These are phyloP conservation scores for Leccinum aurantiacum DNA, from an alignment of 768 basidiomycete species.

Conservation along the genomic window DNA sequence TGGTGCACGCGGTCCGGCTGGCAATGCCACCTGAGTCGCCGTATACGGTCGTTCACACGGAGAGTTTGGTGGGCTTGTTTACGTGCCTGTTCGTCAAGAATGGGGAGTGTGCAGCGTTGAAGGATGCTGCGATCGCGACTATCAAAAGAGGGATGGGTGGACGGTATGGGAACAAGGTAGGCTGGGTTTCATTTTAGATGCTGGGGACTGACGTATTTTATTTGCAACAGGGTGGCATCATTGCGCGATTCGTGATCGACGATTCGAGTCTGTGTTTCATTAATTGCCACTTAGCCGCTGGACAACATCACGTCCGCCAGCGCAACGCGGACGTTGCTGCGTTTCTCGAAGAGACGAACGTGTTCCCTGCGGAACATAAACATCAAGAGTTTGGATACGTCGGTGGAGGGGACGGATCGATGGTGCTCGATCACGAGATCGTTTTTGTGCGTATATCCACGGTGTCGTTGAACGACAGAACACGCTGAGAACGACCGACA, in stretches of 20 bases:
- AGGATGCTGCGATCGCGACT: constrained; percentile 72
- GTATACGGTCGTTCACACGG: constrained; percentile 80
- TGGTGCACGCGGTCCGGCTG: constrained; percentile 68
- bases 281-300: constrained; percentile 97
- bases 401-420: constrained; percentile 90
- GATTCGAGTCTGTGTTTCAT: constrained; percentile 93
- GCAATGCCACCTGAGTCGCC: constrained; percentile 72
- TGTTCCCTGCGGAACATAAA: constrained; percentile 54
- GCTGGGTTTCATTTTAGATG: constrained; percentile 14
- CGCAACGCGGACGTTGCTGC: constrained; percentile 87
- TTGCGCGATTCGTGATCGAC: constrained; percentile 86
- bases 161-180: constrained; percentile 92
- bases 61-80: constrained; percentile 90
- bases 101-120: constrained; percentile 55
- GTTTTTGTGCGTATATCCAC: constrained; percentile 58
- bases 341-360: constrained; percentile 77
- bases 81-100: constrained; percentile 72
- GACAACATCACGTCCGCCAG: constrained; percentile 77
- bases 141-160: constrained; percentile 93
- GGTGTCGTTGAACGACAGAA: neutral
- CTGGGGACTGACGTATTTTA: neutral
- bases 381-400: constrained; percentile 69
- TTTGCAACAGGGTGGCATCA: constrained; percentile 74
- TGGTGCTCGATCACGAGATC: constrained; percentile 93
- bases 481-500: neutral